Evolutionary conservation across 805 yeast species (phyloP).

Genomic region (Yarrowia keelungensis): DNA sequence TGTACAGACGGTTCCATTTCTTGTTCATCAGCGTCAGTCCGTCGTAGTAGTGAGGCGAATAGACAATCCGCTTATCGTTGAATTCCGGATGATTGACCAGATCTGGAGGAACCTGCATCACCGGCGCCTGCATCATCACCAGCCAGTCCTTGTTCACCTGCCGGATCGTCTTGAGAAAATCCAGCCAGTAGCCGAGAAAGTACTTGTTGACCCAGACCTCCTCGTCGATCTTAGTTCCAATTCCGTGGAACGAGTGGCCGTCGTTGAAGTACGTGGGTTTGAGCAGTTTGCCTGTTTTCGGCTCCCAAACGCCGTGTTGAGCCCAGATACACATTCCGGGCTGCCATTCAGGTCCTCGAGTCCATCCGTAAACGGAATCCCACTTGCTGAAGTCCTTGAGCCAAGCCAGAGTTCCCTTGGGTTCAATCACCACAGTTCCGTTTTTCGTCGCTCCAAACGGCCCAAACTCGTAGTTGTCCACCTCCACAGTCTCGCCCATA

Average conservation of each 20-base stretch:
- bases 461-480: conserved; percentile 72
- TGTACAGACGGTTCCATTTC: conserved; percentile 81
- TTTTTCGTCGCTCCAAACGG: conserved; percentile 71
- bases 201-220: conserved; percentile 65
- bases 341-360: conserved; percentile 66
- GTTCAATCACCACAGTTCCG: conserved; percentile 65
- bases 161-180: conserved; percentile 60
- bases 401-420: conserved; percentile 75
- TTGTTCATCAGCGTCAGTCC: conserved; percentile 93
- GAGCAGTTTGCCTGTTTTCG: conserved; percentile 51
- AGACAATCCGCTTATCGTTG: conserved; percentile 65
- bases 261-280: conserved; percentile 59
- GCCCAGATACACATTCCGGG: conserved; percentile 81
- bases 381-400: conserved; percentile 54
- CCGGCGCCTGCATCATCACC: conserved; percentile 81
- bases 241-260: conserved; percentile 34
- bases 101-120: conserved; percentile 75
- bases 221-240: conserved; percentile 47
- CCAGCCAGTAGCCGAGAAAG: conserved; percentile 65
- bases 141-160: conserved; percentile 56
- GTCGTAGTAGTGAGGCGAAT: conserved; percentile 92
- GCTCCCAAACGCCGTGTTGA: conserved; percentile 69
- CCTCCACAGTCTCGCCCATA: conserved; percentile 70
- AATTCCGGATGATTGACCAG: conserved; percentile 46
- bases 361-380: conserved; percentile 64